Base-by-base conservation (phyloP, 2,329 filamentous ascomycete genomes). In the Neopestalotiopsis clavispora region DNA sequence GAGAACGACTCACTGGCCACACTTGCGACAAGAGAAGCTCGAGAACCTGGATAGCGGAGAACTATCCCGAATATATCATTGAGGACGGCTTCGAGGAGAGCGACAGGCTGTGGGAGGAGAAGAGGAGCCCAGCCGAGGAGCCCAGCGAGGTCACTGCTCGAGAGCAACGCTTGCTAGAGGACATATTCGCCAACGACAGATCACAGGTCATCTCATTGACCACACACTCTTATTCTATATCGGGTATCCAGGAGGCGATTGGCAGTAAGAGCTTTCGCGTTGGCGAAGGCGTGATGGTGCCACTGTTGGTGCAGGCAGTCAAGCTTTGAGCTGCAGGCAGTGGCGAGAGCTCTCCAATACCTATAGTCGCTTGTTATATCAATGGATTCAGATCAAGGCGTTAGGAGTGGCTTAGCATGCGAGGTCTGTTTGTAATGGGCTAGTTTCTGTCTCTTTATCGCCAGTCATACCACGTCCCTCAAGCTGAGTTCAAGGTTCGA, bases 211-310 rank as follows among this genome's bases (percentile, higher is more conserved):
- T 73, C 32, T 70, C 71, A 1, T 40, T 73, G 4, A 73, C 69
- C 9, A 71, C 72, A 1, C 72, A 73, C 56, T 73, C 72, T 1
- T 73, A 72, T 42, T 57, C 72, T n/a, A 63, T 73, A 14, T 69
- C 69, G 1, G 67, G 58, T 6, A 66, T 73, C 12, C 67, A 71
- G 4, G 40, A 58, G 23, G 40, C 63, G 2, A 23, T 72, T 3
- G 67, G 68, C n/a, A 52, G 67, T 14, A 57, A 66, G 9, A 45
- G 58, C 1, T 72, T 70, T 14, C 66, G 69, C 13, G 64, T 73
- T 1, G 68, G 60, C 20, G 72, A 73, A 52, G 69, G 69, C 10
- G 69, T 69, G 12, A 69, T 73, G 67, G 67, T 72, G 28, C 69
- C 72, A 17, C 58, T 73, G 4, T 69, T 73, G 4, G 61, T 73